phyloP scores from a whole-genome alignment of 257 asterid species.

The Orobanche coerulescens region DNA sequence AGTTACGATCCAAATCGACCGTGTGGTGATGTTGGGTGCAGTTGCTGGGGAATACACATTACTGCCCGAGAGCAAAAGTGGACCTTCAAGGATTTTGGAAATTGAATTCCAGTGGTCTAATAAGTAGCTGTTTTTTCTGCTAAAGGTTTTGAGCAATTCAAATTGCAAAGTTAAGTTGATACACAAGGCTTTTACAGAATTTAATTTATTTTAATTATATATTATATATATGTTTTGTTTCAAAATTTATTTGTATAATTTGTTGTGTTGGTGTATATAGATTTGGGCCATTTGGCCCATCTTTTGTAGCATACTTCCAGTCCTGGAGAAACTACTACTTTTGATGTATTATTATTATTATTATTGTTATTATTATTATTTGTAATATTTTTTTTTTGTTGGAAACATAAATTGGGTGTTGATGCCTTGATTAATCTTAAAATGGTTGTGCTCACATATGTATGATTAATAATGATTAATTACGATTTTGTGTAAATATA shows the following conservation, averaged over 20 bases:
- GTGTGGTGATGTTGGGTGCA: conserved; percentile 96
- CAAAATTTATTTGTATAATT: neutral
- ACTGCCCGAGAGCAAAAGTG: conserved; percentile 74
- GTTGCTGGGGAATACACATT: conserved; percentile 88
- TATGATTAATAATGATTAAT: neutral
- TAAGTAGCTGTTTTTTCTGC: conserved; percentile 21
- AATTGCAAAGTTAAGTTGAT: neutral
- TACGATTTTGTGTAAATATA: neutral
- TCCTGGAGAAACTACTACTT: neutral
- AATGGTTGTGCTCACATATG: conserved; percentile 1
- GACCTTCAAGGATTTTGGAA: conserved; percentile 75
- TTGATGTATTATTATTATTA: conserved; percentile 34
- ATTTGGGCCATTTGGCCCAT: conserved; percentile 2
- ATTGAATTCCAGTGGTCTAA: conserved; percentile 82
- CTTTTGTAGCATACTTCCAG: no score
- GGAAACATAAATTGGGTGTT: neutral
- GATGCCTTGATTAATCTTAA: neutral
- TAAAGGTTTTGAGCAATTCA: neutral
- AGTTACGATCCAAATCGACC: conserved; percentile 95
- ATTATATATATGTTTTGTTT: neutral
- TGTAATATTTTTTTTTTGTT: neutral
- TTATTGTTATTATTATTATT: conserved; percentile 14
- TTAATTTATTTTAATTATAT: no score
- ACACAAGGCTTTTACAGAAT: neutral
- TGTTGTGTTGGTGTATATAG: conserved; percentile 25